Evolutionary conservation across 345 rosid genomes (phyloP), one percentile per base, ranked within the genome.

Genomic region (Linum trigynum): DNA sequence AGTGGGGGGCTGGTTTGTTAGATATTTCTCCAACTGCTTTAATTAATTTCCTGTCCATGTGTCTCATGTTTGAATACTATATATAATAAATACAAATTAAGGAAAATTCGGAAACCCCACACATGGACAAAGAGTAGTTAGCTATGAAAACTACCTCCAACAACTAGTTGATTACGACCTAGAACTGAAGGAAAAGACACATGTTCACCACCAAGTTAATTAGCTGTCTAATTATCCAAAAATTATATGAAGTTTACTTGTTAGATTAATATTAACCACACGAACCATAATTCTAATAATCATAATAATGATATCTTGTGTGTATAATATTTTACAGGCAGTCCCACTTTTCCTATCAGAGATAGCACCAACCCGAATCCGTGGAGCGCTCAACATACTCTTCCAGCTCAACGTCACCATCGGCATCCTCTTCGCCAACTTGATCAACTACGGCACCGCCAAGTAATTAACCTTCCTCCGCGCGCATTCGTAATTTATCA

Each of bases 361-460:
- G 80, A 90, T 94, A 68, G 97, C 99, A 73, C 99, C 99, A 1
- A 86, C 97, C 3, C 81, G 84, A 67, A 90, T 86, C 65, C 91
- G 99, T 45, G 99, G 99, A 71, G 99, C 84, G 11, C 79, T 90
- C 55, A 94, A 94, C 72, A 94, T 94, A 59, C 74, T 94, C 10
- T 94, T 94, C 81, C 99, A 94, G 66, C 97, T 94, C 48, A 94
- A 94, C 32, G 80, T 90, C 78, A 94, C 99, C 36, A 81, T 94
- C 50, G 99, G 99, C 71, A 90, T 94, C 61, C 89, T 94, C 48
- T 90, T 94, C 16, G 99, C 97, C 67, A 82, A 65, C 76, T 87
- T 94, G 42, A 85, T 94, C 91, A 94, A 94, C 69, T 94, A 85
- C 62, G 96, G 97, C 35, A 94, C 99, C 55, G 79, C 86, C 4